These are phyloP conservation scores for Graphium sp. DNA, from an alignment of 2,329 filamentous ascomycete species.

Conservation along the genomic window DNA sequence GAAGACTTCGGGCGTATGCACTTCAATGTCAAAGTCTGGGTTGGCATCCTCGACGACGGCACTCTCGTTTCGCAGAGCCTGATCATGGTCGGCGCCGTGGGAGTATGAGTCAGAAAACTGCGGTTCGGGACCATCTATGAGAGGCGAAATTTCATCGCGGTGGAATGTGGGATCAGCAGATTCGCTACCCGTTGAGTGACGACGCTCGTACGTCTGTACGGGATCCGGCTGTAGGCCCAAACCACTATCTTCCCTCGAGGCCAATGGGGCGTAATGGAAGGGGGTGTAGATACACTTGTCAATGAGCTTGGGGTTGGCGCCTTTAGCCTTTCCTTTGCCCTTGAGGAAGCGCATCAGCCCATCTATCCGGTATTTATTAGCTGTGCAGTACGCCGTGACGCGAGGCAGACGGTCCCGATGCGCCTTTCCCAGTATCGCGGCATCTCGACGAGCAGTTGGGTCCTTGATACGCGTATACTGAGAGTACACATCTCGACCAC, in stretches of 20 bases:
- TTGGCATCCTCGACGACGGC: constrained; percentile 22
- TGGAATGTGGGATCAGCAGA: too few relatives aligned
- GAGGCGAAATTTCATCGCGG: too few relatives aligned
- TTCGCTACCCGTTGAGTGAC: constrained; percentile 64
- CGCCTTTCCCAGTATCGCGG: constrained; percentile 81
- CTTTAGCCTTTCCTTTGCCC: constrained; percentile 58
- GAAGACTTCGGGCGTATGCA: constrained; percentile 89
- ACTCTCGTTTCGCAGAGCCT: neutral
- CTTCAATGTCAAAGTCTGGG: constrained; percentile 67
- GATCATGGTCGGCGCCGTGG: constrained; percentile 10
- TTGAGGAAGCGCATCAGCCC: constrained; percentile 83
- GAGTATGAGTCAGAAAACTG: neutral
- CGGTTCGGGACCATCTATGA: neutral
- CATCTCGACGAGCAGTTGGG: constrained; percentile 79
- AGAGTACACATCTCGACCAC: constrained; percentile 87
- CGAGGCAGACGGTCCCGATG: constrained; percentile 75
- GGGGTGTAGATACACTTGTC: constrained; percentile 97
- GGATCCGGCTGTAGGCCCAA: constrained; percentile 15
- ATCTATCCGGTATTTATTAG: constrained; percentile 81
- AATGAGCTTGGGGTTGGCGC: constrained; percentile 77
- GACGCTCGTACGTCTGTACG: constrained; percentile 38
- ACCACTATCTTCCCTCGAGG: constrained; percentile 14
- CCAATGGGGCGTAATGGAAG: constrained; percentile 56
- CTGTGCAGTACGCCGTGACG: constrained; percentile 93
- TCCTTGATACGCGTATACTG: constrained; percentile 98